Evolutionary conservation across 2,329 filamentous ascomycete genomes (phyloP), one percentile per base, ranked within the genome.

Genomic region (Apiospora marii): DNA sequence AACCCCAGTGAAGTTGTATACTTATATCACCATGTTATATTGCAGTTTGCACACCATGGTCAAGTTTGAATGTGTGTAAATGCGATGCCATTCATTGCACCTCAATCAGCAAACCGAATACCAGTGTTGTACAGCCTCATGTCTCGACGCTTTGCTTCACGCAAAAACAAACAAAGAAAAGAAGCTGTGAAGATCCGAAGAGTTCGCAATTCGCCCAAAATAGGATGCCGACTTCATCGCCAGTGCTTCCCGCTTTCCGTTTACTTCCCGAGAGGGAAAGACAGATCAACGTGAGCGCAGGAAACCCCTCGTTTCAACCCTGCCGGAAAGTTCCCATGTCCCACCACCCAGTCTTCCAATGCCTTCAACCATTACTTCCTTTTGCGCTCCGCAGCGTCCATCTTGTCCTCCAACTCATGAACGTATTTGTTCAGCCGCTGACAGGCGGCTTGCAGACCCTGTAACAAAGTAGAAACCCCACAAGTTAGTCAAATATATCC

Each of bases 401-500:
- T 88, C 85, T 93, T 95, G 79, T 93, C 90, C 85, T 98, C 96
- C 76, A 98, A 85, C 70, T 90, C 90, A 81, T 92, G 90, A 75
- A 98, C 91, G 82, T 98, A 97, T 75, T 89, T 90, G 84, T 94
- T 94, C 82, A 98, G 90, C 81, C 93, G 91, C 83, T 95, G 92
- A 72, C 97, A 95, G 68, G 95, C 94, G 69, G 91, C 89, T 89
- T 98, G 95, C 68, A 98, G 89, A 76, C 94, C 92, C 95, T 97
- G 77, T 76, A 72, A 44, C 0, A 41, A 4, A 43, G 19, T 44
- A 22, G 43, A 68, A 30, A 14, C 27, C 30, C 5, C 3, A 10
- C 34, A n/a, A 24, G 46, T 68, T 68, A 68, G 67, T 41, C 24
- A 68, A 68, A 22, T 48, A n/a, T 34, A 46, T 68, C 46, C 67